Conservation (phyloP, 768 basidiomycete species). For the Peribolospora baueri region DNA sequence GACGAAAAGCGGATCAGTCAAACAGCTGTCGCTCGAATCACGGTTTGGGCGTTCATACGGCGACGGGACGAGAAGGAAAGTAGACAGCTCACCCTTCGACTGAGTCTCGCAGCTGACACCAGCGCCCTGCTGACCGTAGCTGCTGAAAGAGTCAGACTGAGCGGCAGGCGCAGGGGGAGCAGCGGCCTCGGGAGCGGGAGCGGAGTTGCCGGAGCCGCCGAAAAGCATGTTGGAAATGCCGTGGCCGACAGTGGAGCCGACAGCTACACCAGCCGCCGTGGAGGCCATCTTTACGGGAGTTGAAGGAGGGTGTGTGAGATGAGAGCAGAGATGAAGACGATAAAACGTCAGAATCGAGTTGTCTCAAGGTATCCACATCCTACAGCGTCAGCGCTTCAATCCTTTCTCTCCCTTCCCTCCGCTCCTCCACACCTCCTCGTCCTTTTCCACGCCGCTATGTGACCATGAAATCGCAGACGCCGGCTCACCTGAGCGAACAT, state of each 20-base stretch:
- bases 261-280: conserved; percentile 62
- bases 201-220: conserved; percentile 32
- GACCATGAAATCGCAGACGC: too few relatives aligned
- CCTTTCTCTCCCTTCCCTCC: too few relatives aligned
- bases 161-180: conserved; percentile 26
- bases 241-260: conserved; percentile 69
- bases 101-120: conserved; percentile 44
- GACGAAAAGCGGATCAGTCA: not conserved
- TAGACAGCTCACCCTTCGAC: conserved; percentile 38
- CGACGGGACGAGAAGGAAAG: not conserved
- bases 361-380: too few relatives aligned
- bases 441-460: too few relatives aligned
- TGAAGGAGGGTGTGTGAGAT: not conserved
- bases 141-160: conserved; percentile 18
- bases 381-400: too few relatives aligned
- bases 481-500: too few relatives aligned
- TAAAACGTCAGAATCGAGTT: too few relatives aligned
- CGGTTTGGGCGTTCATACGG: not conserved
- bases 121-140: conserved; percentile 17
- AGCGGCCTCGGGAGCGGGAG: conserved; percentile 23
- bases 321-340: too few relatives aligned
- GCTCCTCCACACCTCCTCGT: too few relatives aligned
- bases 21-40: not conserved
- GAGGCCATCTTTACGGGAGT: conserved; percentile 10
- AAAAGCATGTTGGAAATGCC: conserved; percentile 79